phyloP scores from a whole-genome alignment of 1,284 basidiomycete genomes.

The Apiotrichum veenhuisii region DNA sequence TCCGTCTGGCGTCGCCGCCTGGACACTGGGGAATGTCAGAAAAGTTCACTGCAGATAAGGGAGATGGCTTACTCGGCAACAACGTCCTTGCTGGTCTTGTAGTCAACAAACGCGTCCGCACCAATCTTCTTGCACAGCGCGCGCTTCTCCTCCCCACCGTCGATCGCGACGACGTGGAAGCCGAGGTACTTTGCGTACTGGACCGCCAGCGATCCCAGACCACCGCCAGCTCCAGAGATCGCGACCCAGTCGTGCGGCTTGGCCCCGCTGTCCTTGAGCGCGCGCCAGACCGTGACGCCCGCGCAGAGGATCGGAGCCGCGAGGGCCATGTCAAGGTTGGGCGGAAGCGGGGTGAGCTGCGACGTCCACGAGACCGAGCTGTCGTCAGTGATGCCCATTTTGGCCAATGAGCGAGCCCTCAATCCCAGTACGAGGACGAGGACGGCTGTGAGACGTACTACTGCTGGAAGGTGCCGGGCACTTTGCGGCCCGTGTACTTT shows the following conservation, averaged over 20 bases:
- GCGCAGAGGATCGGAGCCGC: conserved; percentile 81
- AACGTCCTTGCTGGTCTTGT: conserved; percentile 50
- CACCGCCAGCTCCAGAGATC: conserved; percentile 55
- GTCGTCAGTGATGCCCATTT: background rate
- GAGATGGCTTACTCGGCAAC: background rate
- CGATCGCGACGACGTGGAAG: conserved; percentile 73
- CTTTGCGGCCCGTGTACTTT: conserved; percentile 64
- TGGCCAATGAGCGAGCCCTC: too few relatives aligned
- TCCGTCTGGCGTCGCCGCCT: conserved; percentile 61
- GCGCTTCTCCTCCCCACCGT: conserved; percentile 67
- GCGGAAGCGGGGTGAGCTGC: conserved; percentile 71
- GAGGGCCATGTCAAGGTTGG: conserved; percentile 59
- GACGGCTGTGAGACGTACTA: conserved; percentile 8
- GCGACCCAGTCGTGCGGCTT: conserved; percentile 72
- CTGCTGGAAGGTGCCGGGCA: conserved; percentile 63
- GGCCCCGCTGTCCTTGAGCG: conserved; percentile 66
- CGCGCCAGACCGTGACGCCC: conserved; percentile 61
- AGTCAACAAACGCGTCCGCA: conserved; percentile 76
- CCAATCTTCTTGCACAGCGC: conserved; percentile 61
- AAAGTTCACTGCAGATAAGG: background rate
- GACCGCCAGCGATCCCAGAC: conserved; percentile 56
- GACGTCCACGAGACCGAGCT: conserved; percentile 53
- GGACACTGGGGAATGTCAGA: conserved; percentile 27
- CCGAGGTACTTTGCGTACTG: conserved; percentile 73
- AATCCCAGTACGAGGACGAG: background rate